These are phyloP conservation scores for Mitragyna speciosa DNA, from an alignment of 257 asterid genomes.

Conservation along the genomic window DNA sequence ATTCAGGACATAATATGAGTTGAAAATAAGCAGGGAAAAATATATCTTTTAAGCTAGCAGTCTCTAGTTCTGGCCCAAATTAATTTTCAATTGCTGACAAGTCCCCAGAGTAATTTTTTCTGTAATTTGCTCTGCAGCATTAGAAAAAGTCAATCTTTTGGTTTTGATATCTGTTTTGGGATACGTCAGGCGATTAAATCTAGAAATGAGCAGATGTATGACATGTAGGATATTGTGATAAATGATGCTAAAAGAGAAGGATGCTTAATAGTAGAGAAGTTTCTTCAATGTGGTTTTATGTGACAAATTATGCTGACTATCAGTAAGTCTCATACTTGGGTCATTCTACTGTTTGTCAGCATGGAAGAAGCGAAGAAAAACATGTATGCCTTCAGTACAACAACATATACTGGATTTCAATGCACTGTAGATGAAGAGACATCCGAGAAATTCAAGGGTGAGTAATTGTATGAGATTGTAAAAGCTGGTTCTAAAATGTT, in stretches of 20 bases:
- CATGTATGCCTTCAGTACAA: constrained; percentile 97
- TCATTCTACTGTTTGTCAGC: constrained; percentile 38
- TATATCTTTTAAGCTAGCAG: background rate
- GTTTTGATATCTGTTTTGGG: no score
- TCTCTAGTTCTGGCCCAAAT: no score
- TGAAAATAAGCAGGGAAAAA: background rate
- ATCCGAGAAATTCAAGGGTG: constrained; percentile 96
- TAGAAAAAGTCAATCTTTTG: background rate
- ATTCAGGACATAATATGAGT: background rate
- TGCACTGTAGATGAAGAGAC: constrained; percentile 98
- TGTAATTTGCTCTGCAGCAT: background rate
- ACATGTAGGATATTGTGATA: background rate
- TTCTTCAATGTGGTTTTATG: background rate
- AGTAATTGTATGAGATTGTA: background rate
- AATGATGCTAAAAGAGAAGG: background rate
- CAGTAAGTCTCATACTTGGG: background rate
- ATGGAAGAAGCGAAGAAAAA: constrained; percentile 99
- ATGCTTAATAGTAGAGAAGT: background rate
- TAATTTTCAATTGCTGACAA: background rate
- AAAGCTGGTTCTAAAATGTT: constrained; percentile 1
- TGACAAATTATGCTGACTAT: background rate
- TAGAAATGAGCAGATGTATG: background rate
- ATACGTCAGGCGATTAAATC: background rate
- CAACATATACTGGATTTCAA: constrained; percentile 95
- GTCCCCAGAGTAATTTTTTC: no score